phyloP scores from a whole-genome alignment of 2,329 filamentous ascomycete genomes.

The Fusarium begoniae region DNA sequence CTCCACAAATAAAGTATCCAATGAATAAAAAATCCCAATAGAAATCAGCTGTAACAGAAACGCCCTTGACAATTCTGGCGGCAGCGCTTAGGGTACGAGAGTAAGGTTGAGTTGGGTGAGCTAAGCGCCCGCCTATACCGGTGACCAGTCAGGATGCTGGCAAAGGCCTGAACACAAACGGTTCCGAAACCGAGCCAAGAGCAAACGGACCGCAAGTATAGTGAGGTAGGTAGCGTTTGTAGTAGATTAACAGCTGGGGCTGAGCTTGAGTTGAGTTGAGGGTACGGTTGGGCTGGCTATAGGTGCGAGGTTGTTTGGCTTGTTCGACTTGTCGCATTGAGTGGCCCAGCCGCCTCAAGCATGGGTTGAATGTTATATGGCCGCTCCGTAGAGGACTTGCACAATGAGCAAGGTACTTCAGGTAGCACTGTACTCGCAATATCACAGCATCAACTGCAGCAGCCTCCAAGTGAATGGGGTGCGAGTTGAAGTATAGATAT shows the following conservation, averaged over 20 bases:
- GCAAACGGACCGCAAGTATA: conserved; percentile 1
- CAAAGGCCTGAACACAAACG: conserved; percentile 17
- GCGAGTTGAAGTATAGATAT: conserved; percentile 31
- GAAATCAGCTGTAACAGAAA: conserved; percentile 27
- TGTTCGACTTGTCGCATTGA: conserved; percentile 36
- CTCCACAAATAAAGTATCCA: conserved; percentile 36
- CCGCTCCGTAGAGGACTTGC: conserved; percentile 32
- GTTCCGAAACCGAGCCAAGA: conserved; percentile 36
- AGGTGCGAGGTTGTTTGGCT: conserved; percentile 21
- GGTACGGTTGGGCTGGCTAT: conserved; percentile 20
- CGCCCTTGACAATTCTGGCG: conserved; percentile 30
- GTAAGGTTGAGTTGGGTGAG: conserved; percentile 25
- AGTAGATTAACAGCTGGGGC: conserved; percentile 4
- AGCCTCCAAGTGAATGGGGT: conserved; percentile 43
- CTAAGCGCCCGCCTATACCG: conserved; percentile 38
- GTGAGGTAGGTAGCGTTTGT: conserved; percentile 5
- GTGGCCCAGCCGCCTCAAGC: conserved; percentile 39
- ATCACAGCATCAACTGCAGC: conserved; percentile 27
- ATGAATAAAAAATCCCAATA: conserved; percentile 27
- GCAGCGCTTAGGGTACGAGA: conserved; percentile 40
- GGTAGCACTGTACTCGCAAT: neutral
- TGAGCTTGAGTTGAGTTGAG: conserved; percentile 8
- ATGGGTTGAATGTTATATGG: conserved; percentile 28
- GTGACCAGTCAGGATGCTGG: conserved; percentile 37
- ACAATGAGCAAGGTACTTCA: conserved; percentile 10